These are phyloP conservation scores for Clavispora santaluciae DNA, from an alignment of 805 yeast species.

Conservation along the genomic window DNA sequence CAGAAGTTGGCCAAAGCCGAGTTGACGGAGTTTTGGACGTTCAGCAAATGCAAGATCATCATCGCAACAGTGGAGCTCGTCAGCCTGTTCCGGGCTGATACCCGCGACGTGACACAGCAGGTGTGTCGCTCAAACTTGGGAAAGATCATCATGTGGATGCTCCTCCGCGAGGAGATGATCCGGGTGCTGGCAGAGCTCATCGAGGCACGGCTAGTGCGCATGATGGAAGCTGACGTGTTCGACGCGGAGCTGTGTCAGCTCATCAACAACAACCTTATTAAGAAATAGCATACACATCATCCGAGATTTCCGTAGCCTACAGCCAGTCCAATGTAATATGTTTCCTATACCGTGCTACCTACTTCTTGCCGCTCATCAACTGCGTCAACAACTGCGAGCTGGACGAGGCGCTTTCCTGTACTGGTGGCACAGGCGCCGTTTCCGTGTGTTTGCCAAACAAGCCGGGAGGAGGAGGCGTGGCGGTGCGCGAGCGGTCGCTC, in stretches of 20 bases:
- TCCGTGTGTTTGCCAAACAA: conserved; percentile 33
- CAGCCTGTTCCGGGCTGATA: conserved; percentile 3
- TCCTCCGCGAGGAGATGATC: conserved; percentile 7
- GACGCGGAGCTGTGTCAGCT: conserved; percentile 9
- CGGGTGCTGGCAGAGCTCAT: conserved; percentile 6
- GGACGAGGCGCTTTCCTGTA: conserved; percentile 37
- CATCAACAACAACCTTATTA: conserved; percentile 6
- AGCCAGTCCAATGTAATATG: not conserved
- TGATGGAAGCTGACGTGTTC: conserved; percentile 19
- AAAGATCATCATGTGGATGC: conserved; percentile 6
- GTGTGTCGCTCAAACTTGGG: conserved; percentile 9
- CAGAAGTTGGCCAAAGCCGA: conserved; percentile 4
- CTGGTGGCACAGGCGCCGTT: conserved; percentile 1
- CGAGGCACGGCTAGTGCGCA: conserved; percentile 11
- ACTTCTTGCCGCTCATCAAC: conserved; percentile 73
- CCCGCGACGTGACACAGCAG: conserved; percentile 4
- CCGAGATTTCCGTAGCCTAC: not conserved
- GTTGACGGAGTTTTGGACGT: conserved; percentile 16
- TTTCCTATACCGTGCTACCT: not conserved
- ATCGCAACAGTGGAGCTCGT: conserved; percentile 17
- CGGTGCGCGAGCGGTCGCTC: conserved; percentile 33
- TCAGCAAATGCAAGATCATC: conserved; percentile 14
- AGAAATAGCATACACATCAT: conserved; percentile 1
- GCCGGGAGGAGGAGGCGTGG: conserved; percentile 76
- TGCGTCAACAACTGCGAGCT: conserved; percentile 81